Evolutionary conservation across 768 basidiomycete genomes (phyloP).

Genomic region (Lyophyllum semitale): DNA sequence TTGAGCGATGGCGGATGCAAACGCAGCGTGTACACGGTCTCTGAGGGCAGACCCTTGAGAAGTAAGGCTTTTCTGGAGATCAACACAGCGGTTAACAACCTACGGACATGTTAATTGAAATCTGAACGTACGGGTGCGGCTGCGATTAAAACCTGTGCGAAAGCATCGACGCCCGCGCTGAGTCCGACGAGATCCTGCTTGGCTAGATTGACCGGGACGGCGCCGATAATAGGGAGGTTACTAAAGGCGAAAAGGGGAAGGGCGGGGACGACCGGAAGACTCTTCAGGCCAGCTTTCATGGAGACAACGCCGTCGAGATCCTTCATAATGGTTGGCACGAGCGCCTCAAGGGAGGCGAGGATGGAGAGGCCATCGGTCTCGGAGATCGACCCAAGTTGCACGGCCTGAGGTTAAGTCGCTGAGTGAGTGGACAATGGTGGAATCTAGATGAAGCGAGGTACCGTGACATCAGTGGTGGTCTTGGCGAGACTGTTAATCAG

Average conservation of each 20-base stretch:
- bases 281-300: constrained; percentile 29
- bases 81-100: too few relatives aligned
- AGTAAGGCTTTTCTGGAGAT: constrained; percentile 24
- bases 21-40: constrained; percentile 20
- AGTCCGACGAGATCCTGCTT: constrained; percentile 28
- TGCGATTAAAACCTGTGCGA: constrained; percentile 21
- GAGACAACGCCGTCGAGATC: constrained; percentile 23
- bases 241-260: constrained; percentile 27
- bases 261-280: constrained; percentile 26
- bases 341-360: constrained; percentile 20
- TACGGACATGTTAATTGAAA: not conserved
- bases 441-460: constrained; percentile 5
- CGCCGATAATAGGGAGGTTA: constrained; percentile 12
- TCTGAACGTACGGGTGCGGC: constrained; percentile 25
- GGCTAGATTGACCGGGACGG: constrained; percentile 30
- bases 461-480: constrained; percentile 28
- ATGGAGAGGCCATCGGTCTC: constrained; percentile 25
- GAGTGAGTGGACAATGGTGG: not conserved
- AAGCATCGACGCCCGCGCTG: constrained; percentile 20
- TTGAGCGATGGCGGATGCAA: constrained; percentile 25
- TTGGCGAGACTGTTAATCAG: constrained; percentile 23
- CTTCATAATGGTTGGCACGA: constrained; percentile 28
- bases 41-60: constrained; percentile 16
- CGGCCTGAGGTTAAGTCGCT: constrained; percentile 9
- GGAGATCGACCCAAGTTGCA: constrained; percentile 19